Base-by-base conservation (phyloP, 305 asterid genomes). In the Petunia hybrid region DNA sequence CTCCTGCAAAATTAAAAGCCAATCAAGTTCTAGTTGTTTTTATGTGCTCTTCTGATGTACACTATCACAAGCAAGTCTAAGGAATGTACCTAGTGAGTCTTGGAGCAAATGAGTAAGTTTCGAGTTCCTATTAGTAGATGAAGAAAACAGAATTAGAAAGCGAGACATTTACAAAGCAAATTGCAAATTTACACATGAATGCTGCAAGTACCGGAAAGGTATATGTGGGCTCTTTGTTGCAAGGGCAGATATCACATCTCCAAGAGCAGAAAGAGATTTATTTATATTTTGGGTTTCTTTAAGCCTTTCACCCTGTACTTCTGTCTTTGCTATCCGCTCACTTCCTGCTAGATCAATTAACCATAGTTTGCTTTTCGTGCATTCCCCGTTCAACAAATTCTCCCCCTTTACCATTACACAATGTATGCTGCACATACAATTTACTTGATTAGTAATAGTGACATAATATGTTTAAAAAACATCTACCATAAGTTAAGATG, bases 101-200 rank as follows among this genome's bases (percentile, higher is more conserved):
- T 94, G 99, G 85, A 96, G 99, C 92, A 96, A 87, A 89, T 96
- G 99, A 55, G 99, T 96, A 87, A 96, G 98, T 87, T 93, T 96
- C 48, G 99, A 96, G 87, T 96, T 96, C 95, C 99, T 94, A 6
- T 53, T 13, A 82, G 84, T 85, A 42, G 83, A 80, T 84, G 82
- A 16, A 59, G 66, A 62, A 56, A 64, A 59, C 63, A 75, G n/a
- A 38, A 45, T 84, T 48, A 76, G 79, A 83, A 22, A 80, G 77
- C 36, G 60, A 56, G 39, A 0, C 4, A 59, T 51, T 14, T 4
- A 31, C 22, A 45, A 80, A 39, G 31, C 48, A 16, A 57, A 36
- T 51, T 12, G 65, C 4, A 62, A 56, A 82, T 48, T 62, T 53
- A 67, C 62, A 57, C 71, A 56, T 5, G 42, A 57, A 36, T 57